These are phyloP conservation scores for Backusella liffmaniae DNA, from an alignment of 192 early-diverging fungal genomes.

Conservation along the genomic window DNA sequence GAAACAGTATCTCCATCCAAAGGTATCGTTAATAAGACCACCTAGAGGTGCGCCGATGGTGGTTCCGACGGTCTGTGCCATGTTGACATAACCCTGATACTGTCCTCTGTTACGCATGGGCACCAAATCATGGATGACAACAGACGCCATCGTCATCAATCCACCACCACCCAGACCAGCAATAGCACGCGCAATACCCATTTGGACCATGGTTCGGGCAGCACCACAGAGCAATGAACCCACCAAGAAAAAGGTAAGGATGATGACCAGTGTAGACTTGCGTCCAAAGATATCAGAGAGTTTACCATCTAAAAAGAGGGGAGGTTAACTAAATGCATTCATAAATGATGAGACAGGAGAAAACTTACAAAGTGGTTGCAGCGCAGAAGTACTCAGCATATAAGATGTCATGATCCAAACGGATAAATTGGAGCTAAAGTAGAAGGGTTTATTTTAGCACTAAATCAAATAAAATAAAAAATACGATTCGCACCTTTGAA, in stretches of 20 bases:
- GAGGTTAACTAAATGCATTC: neutral
- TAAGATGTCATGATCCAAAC: conserved; percentile 34
- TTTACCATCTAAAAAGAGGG: conserved; percentile 58
- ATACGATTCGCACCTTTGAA: conserved; percentile 18
- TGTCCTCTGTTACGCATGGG: conserved; percentile 63
- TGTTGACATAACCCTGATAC: conserved; percentile 43
- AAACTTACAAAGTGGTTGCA: conserved; percentile 33
- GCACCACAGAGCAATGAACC: conserved; percentile 61
- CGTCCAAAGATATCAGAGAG: conserved; percentile 84
- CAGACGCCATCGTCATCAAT: conserved; percentile 54
- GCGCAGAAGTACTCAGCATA: conserved; percentile 28
- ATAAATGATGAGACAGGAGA: neutral
- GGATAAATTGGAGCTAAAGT: conserved; percentile 23
- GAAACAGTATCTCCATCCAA: conserved; percentile 75
- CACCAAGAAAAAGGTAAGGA: conserved; percentile 74
- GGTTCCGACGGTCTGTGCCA: conserved; percentile 53
- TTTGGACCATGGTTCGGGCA: conserved; percentile 41
- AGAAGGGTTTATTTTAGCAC: neutral
- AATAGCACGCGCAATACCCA: conserved; percentile 21
- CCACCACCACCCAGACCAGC: conserved; percentile 68
- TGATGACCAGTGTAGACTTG: conserved; percentile 69
- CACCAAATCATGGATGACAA: conserved; percentile 75
- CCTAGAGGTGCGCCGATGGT: conserved; percentile 85
- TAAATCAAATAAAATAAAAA: neutral
- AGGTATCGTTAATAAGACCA: conserved; percentile 74